Evolutionary conservation across 2,329 filamentous ascomycete species (phyloP).

Genomic region (Botrytis byssoidea): DNA sequence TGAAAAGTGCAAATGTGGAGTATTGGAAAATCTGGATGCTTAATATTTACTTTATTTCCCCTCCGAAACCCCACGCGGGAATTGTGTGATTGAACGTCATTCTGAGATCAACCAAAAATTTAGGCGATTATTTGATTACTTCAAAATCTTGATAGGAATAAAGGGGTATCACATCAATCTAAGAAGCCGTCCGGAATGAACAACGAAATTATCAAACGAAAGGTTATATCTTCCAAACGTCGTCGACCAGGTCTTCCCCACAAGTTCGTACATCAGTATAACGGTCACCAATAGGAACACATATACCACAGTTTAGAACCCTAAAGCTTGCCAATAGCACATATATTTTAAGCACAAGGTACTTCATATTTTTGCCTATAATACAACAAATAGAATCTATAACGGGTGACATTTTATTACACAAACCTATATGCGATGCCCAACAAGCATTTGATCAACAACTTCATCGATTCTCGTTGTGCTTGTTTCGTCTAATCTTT

Average conservation of each 20-base stretch:
- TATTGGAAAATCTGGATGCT: background rate
- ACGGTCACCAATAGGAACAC: background rate
- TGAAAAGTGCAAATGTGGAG: background rate
- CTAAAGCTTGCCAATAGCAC: background rate
- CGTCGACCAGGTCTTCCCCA: background rate
- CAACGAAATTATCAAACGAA: background rate
- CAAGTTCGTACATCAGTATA: conserved; percentile 9
- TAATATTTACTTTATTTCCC: background rate
- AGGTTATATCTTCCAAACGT: background rate
- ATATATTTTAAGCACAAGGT: background rate
- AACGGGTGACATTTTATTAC: background rate
- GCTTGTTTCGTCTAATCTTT: background rate
- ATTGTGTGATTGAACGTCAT: background rate
- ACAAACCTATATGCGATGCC: background rate
- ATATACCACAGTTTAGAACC: background rate
- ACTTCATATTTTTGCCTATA: background rate
- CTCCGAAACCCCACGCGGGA: background rate
- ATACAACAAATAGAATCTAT: background rate
- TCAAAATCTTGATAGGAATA: background rate
- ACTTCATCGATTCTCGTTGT: background rate
- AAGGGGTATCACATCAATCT: background rate
- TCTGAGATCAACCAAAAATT: background rate
- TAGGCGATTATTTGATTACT: background rate
- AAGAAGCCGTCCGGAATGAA: too few species aligned
- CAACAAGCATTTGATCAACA: background rate